phyloP scores from a whole-genome alignment of 257 asterid genomes.

The Scutellaria galericulata region DNA sequence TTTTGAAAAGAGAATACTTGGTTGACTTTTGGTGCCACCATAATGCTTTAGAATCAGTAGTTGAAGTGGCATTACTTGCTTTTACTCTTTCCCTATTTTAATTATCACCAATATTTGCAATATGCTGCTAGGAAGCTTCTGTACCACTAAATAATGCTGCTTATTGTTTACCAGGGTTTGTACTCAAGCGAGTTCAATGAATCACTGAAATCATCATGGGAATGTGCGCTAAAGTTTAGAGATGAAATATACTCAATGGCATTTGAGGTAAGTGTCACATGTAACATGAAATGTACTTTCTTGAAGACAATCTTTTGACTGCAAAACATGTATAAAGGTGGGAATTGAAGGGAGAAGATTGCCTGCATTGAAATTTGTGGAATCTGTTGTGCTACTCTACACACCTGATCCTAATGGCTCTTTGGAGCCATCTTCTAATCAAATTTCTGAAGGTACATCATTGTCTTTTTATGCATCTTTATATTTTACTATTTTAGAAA shows the following conservation, averaged over 20 bases:
- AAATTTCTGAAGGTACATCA: constrained; percentile 64
- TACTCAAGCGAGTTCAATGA: constrained; percentile 68
- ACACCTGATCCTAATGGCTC: constrained; percentile 90
- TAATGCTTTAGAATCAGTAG: constrained; percentile 18
- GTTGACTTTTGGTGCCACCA: background rate
- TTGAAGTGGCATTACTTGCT: constrained; percentile 12
- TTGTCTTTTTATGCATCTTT: constrained; percentile 13
- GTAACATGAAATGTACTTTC: constrained; percentile 22
- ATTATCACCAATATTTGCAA: constrained; percentile 19
- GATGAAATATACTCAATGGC: constrained; percentile 90
- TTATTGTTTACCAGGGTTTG: constrained; percentile 59
- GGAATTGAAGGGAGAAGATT: constrained; percentile 91
- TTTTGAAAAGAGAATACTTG: constrained; percentile 11
- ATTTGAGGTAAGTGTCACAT: constrained; percentile 65
- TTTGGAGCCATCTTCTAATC: constrained; percentile 79
- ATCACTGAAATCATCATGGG: constrained; percentile 78
- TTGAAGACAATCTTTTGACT: constrained; percentile 42
- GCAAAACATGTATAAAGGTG: constrained; percentile 50
- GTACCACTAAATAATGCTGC: constrained; percentile 33
- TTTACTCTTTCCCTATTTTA: constrained; percentile 7
- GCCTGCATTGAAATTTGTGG: constrained; percentile 92
- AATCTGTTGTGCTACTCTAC: constrained; percentile 80
- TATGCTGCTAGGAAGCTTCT: constrained; percentile 22
- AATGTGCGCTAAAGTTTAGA: constrained; percentile 67
- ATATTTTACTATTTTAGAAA: constrained; percentile 9